Conservation (phyloP, 768 basidiomycete species). For the Kockovaella imperatae region DNA sequence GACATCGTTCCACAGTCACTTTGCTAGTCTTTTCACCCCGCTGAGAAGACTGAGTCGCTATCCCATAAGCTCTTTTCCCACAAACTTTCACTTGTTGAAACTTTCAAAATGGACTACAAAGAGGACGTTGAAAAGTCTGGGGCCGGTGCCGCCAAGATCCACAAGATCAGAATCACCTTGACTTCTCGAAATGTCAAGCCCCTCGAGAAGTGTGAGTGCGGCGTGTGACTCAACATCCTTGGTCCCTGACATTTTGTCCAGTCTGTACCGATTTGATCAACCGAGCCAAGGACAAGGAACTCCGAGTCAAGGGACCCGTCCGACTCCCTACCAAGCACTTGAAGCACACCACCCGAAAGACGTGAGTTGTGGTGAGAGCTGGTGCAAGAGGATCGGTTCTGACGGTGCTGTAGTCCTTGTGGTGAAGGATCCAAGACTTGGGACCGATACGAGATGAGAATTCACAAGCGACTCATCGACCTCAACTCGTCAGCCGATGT, state of each 20-base stretch:
- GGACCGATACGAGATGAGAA: constrained; percentile 98
- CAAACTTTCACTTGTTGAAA: neutral
- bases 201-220: constrained; percentile 84
- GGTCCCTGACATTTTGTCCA: constrained; percentile 40
- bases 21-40: too few species aligned
- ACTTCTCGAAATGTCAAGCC: constrained; percentile 97
- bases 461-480: constrained; percentile 99
- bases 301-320: constrained; percentile 97
- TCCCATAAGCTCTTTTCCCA: neutral
- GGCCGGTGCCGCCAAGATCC: constrained; percentile 80
- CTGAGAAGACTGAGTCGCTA: too few species aligned
- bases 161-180: constrained; percentile 98
- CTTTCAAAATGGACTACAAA: constrained; percentile 43
- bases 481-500: constrained; percentile 97
- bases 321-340: constrained; percentile 98
- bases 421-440: constrained; percentile 99
- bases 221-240: neutral
- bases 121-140: constrained; percentile 80
- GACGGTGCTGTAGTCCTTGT: constrained; percentile 64
- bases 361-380: constrained; percentile 55
- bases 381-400: too few species aligned
- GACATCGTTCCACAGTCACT: too few species aligned
- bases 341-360: constrained; percentile 98
- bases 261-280: constrained; percentile 95
- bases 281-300: constrained; percentile 99